Percentiles rank a stretch among this genome's conserved stretches.
Conservation (phyloP, 352 stramenopile species). For the Phytophthora colocasiae region DNA sequence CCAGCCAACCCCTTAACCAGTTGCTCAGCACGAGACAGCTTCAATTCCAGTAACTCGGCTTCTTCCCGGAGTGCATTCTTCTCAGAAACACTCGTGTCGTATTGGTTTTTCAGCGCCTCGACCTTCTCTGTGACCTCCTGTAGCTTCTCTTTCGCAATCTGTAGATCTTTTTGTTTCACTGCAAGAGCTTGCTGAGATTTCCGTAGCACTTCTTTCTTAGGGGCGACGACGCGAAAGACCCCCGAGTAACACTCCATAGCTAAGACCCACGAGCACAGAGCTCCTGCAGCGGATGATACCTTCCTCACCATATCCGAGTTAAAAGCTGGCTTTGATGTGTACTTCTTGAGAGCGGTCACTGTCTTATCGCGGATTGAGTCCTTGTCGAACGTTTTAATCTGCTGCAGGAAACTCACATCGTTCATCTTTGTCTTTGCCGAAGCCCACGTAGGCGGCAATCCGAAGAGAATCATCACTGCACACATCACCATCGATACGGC, state of each 20-base stretch:
- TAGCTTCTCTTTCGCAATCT: slow-evolving; percentile 90
- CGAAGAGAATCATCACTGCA: slow-evolving; percentile 97
- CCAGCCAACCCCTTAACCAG: slow-evolving; percentile 94
- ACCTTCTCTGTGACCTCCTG: slow-evolving; percentile 94
- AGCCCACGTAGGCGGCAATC: slow-evolving; percentile 92
- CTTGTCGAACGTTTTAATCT: slow-evolving; percentile 97
- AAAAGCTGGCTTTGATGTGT: slow-evolving; percentile 86
- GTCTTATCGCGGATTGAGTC: slow-evolving; percentile 95
- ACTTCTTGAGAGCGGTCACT: slow-evolving; percentile 95
- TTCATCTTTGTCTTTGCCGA: slow-evolving; percentile 95
- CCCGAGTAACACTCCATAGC: slow-evolving; percentile 93
- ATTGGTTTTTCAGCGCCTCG: slow-evolving; percentile 90
- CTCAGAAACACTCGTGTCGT: slow-evolving; percentile 92
- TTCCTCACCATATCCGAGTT: slow-evolving; percentile 92
- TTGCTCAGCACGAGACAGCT: slow-evolving; percentile 94
- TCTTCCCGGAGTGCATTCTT: slow-evolving; percentile 95
- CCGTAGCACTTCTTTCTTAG: slow-evolving; percentile 91
- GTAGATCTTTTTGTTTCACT: slow-evolving; percentile 90
- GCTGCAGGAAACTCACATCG: slow-evolving; percentile 92
- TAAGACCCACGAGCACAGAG: slow-evolving; percentile 92
- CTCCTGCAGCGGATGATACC: slow-evolving; percentile 87
- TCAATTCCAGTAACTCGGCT: slow-evolving; percentile 92
- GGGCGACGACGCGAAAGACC: slow-evolving; percentile 89
- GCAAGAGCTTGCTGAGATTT: slow-evolving; percentile 86
- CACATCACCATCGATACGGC: slow-evolving; percentile 94